Evolutionary conservation across 108 stramenopile genomes (phyloP).

Genomic region (Poteriospumella lacustris): DNA sequence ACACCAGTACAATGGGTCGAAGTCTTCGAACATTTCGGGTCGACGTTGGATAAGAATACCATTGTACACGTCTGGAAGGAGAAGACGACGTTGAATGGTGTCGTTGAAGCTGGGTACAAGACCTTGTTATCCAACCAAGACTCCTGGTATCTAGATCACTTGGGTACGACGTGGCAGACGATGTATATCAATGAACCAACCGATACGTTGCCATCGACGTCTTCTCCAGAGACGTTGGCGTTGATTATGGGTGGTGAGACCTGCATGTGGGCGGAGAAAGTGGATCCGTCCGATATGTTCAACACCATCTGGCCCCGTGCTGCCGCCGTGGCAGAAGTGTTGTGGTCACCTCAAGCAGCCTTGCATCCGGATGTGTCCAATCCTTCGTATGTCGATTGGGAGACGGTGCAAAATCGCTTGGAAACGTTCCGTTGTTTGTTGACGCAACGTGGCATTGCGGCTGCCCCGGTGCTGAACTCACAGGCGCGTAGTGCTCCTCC

Average conservation of each 20-base stretch:
- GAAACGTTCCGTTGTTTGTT: constrained; percentile 31
- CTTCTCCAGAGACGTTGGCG: constrained; percentile 1
- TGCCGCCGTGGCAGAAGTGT: constrained; percentile 57
- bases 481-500: constrained; percentile 3
- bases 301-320: constrained; percentile 59
- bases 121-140: constrained; percentile 28
- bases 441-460: constrained; percentile 24
- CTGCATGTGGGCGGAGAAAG: constrained; percentile 59
- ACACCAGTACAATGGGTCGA: constrained; percentile 66
- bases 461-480: constrained; percentile 15
- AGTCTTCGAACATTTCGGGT: constrained; percentile 53
- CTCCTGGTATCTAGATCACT: constrained; percentile 67
- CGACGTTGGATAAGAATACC: constrained; percentile 35
- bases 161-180: constrained; percentile 45
- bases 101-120: constrained; percentile 29
- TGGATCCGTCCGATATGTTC: constrained; percentile 54
- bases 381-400: not conserved
- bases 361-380: no score
- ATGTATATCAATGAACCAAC: constrained; percentile 56
- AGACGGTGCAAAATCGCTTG: not conserved
- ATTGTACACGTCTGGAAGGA: constrained; percentile 62
- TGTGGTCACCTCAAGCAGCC: constrained; percentile 49
- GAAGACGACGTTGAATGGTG: constrained; percentile 36
- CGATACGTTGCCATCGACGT: no score
- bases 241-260: constrained; percentile 62